A percentile compares a stretch with the other conserved stretches of the same genome.
Evolutionary conservation across 148 eudicot species (phyloP).

Genomic region (Arbutus unedo): DNA sequence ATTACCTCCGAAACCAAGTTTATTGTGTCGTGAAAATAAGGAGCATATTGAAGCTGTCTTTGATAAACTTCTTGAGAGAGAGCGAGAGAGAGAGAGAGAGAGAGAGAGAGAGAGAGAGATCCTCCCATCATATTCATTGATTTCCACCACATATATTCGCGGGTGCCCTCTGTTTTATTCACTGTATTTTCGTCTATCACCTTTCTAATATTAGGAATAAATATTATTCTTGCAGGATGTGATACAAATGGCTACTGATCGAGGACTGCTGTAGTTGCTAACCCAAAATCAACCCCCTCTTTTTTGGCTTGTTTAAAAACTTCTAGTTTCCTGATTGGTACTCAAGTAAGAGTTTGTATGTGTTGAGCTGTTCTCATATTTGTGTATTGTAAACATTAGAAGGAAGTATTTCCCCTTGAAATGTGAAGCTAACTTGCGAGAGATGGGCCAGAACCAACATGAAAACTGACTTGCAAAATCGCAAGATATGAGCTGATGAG

Average conservation of each 20-base stretch:
- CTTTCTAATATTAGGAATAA: background rate
- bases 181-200: background rate
- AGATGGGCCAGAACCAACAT: background rate
- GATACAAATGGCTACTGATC: background rate
- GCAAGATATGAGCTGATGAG: background rate
- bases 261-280: background rate
- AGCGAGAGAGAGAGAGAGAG: too few relatives aligned
- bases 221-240: background rate
- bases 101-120: background rate
- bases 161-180: background rate
- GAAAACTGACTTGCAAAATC: background rate
- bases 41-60: background rate
- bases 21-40: background rate
- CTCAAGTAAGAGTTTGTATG: background rate
- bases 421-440: conserved; percentile 4
- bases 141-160: background rate
- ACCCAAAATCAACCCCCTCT: background rate
- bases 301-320: background rate
- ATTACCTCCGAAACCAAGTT: background rate
- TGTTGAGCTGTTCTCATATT: background rate
- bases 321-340: conserved; percentile 4
- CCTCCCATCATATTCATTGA: background rate
- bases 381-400: conserved; percentile 8
- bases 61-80: background rate
- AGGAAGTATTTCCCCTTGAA: background rate